These are phyloP conservation scores for Candida maesae DNA, from an alignment of 805 yeast genomes.

Conservation along the genomic window DNA sequence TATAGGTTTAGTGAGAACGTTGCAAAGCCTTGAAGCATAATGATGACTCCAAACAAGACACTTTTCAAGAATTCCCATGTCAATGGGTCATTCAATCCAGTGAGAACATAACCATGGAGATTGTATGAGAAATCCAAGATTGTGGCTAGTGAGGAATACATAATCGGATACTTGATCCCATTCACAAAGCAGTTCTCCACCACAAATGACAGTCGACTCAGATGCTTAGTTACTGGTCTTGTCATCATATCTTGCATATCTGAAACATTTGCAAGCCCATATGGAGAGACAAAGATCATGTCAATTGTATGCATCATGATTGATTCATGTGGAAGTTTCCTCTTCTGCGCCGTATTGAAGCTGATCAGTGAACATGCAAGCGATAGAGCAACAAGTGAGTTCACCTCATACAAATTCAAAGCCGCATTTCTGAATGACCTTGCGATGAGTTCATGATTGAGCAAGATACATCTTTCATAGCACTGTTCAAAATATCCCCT, in stretches of 20 bases:
- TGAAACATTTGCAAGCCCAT: conserved; percentile 14
- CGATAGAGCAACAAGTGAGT: conserved; percentile 14
- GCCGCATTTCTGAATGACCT: conserved; percentile 9
- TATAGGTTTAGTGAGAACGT: conserved; percentile 34
- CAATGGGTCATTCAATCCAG: conserved; percentile 4
- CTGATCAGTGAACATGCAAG: conserved; percentile 22
- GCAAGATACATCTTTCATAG: conserved; percentile 29
- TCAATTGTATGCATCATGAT: conserved; percentile 18
- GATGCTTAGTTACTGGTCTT: conserved; percentile 43
- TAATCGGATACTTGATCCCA: conserved; percentile 16
- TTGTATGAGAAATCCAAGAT: conserved; percentile 14
- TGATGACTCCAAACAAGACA: conserved; percentile 43
- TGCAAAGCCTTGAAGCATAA: conserved; percentile 48
- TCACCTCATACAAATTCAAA: conserved; percentile 22
- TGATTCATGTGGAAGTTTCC: conserved; percentile 19
- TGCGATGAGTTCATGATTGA: conserved; percentile 30
- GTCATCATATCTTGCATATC: conserved; percentile 3
- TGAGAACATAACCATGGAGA: conserved; percentile 7
- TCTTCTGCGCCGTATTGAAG: conserved; percentile 16
- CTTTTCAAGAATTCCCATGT: conserved; percentile 39
- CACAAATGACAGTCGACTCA: conserved; percentile 46
- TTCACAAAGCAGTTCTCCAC: conserved; percentile 35
- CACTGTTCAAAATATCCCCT: conserved; percentile 34
- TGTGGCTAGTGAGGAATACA: conserved; percentile 15
- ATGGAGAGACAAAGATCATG: conserved; percentile 21